Evolutionary conservation across 352 stramenopile species (phyloP).

Genomic region (Phytophthora ramorum): DNA sequence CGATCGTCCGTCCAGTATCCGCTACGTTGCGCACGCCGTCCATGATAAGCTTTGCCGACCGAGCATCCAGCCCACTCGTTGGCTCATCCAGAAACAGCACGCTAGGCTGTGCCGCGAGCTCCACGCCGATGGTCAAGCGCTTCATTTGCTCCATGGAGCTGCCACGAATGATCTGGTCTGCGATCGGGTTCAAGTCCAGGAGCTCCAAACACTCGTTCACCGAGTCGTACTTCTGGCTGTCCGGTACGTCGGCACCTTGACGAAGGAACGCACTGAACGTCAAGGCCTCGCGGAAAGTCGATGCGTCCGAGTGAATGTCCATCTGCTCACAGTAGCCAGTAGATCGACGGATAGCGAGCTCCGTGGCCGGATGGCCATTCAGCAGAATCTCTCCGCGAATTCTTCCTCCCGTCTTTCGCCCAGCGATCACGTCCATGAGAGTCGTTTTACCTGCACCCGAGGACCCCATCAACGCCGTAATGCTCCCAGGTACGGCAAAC

Average conservation of each 20-base stretch:
- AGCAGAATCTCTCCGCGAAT: constrained; percentile 19
- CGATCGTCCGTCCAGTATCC: constrained; percentile 3
- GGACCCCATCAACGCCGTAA: constrained; percentile 68
- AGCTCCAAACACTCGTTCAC: constrained; percentile 38
- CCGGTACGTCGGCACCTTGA: constrained; percentile 14
- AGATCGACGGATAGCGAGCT: constrained; percentile 35
- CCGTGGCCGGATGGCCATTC: constrained; percentile 20
- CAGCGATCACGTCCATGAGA: constrained; percentile 28
- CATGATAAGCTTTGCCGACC: constrained; percentile 28
- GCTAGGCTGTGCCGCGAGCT: constrained; percentile 20
- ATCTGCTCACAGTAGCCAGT: constrained; percentile 75
- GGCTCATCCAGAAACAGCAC: constrained; percentile 28
- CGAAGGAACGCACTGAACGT: constrained; percentile 30
- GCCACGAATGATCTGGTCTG: constrained; percentile 43
- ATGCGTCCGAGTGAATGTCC: constrained; percentile 80
- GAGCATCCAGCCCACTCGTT: constrained; percentile 22
- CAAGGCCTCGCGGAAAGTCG: constrained; percentile 76
- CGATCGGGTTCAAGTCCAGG: constrained; percentile 40
- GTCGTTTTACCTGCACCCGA: constrained; percentile 58
- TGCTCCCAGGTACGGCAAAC: constrained; percentile 46
- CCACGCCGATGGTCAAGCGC: constrained; percentile 24
- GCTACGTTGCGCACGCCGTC: constrained; percentile 23
- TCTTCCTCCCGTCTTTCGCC: constrained; percentile 23
- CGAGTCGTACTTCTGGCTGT: constrained; percentile 19
- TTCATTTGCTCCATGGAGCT: constrained; percentile 33